A percentile compares a stretch with the other conserved stretches of the same genome.
Evolutionary conservation across 345 rosid genomes (phyloP).

Genomic region (Melaleuca alternifolia): DNA sequence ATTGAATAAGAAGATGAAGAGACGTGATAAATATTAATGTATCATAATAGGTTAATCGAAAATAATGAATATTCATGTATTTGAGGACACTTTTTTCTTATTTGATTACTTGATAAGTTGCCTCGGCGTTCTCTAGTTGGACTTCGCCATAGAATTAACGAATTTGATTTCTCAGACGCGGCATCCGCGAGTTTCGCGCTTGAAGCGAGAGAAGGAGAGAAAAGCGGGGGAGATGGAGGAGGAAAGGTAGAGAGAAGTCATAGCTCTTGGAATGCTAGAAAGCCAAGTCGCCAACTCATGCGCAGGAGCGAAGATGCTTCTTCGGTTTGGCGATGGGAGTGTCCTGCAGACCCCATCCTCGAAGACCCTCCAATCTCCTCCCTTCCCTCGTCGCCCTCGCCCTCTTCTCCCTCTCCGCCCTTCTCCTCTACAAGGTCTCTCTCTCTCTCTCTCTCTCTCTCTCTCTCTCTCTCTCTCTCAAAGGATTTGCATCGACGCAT

Average conservation of each 20-base stretch:
- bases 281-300: not conserved
- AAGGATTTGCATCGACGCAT: not conserved
- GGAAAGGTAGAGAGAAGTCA: not conserved
- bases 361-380: slow-evolving; percentile 45
- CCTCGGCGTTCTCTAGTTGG: not conserved
- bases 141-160: not conserved
- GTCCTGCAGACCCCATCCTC: slow-evolving; percentile 20
- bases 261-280: not conserved
- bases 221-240: not conserved
- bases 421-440: slow-evolving; percentile 65
- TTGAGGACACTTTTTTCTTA: too few relatives aligned
- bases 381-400: slow-evolving; percentile 32
- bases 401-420: slow-evolving; percentile 40
- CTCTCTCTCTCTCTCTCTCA: not conserved
- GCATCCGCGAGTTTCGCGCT: not conserved
- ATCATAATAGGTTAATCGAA: too few relatives aligned
- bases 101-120: not conserved
- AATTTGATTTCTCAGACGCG: not conserved
- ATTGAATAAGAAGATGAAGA: too few relatives aligned
- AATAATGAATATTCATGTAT: too few relatives aligned
- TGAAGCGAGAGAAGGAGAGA: not conserved
- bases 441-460: not conserved
- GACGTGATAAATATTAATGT: too few relatives aligned
- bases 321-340: slow-evolving; percentile 14
- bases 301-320: not conserved